Evolutionary conservation across 257 asterid species (phyloP).

Genomic region (Forsythia suspensa): DNA sequence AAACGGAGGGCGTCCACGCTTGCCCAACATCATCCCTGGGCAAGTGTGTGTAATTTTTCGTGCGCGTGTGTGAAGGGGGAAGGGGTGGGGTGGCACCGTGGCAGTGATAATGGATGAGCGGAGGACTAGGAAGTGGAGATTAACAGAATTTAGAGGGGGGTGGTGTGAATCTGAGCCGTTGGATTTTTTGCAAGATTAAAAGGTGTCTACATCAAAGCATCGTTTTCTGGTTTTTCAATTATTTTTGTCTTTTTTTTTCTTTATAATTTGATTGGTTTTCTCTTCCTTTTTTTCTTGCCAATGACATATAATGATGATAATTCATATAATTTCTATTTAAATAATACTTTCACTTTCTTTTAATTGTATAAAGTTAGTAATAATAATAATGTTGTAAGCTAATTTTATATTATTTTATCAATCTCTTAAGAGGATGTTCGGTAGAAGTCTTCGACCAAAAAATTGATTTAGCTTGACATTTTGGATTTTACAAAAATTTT

Average conservation of each 20-base stretch:
- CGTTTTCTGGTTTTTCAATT: constrained; percentile 21
- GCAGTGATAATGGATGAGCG: not conserved
- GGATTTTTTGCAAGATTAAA: constrained; percentile 6
- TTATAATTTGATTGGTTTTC: constrained; percentile 15
- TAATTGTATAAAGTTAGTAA: too few species aligned
- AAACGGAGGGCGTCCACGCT: constrained; percentile 41
- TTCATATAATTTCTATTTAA: not conserved
- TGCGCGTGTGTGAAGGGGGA: not conserved
- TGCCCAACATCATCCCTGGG: constrained; percentile 36
- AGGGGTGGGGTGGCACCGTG: not conserved
- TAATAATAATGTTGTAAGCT: too few species aligned
- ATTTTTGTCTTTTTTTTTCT: not conserved
- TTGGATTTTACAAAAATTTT: too few species aligned
- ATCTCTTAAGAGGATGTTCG: too few species aligned
- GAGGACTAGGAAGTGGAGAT: not conserved
- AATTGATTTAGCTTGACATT: too few species aligned
- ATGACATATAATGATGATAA: not conserved
- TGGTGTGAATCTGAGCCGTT: constrained; percentile 33
- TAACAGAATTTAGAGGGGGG: constrained; percentile 9
- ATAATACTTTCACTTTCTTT: not conserved
- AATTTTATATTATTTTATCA: too few species aligned
- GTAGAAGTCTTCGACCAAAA: too few species aligned
- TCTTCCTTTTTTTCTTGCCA: not conserved
- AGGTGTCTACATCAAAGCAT: constrained; percentile 27
- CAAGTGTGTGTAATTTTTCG: not conserved